Conservation (phyloP, 345 rosid genomes). For the Boechera divaricarpa region DNA sequence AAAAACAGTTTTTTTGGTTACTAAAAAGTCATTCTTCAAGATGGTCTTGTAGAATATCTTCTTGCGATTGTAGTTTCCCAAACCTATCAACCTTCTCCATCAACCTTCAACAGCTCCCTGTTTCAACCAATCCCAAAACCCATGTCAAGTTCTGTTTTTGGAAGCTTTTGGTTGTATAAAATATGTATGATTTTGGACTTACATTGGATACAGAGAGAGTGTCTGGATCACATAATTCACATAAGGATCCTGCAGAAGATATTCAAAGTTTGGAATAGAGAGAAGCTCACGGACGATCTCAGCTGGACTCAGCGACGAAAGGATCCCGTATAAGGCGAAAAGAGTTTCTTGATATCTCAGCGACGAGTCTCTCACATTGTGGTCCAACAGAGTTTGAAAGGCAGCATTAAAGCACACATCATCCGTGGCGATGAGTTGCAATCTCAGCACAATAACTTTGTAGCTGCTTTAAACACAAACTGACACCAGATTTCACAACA, state of each 20-base stretch:
- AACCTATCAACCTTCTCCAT: slow-evolving; percentile 57
- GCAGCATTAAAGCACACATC: slow-evolving; percentile 77
- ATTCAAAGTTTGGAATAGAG: slow-evolving; percentile 62
- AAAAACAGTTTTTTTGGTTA: background rate
- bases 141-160: background rate
- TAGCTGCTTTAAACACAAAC: slow-evolving; percentile 73
- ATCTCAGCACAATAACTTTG: slow-evolving; percentile 64
- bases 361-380: slow-evolving; percentile 55
- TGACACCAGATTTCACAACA: slow-evolving; percentile 37
- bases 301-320: slow-evolving; percentile 53
- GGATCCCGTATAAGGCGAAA: slow-evolving; percentile 75
- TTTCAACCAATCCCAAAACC: slow-evolving; percentile 11
- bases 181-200: background rate
- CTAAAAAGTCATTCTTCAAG: slow-evolving; percentile 52
- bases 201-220: slow-evolving; percentile 66
- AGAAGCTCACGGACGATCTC: slow-evolving; percentile 64
- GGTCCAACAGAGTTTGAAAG: slow-evolving; percentile 58
- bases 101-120: slow-evolving; percentile 59
- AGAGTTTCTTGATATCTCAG: slow-evolving; percentile 57
- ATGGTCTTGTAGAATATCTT: slow-evolving; percentile 66
- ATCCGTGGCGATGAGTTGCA: slow-evolving; percentile 78
- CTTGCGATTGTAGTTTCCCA: slow-evolving; percentile 60
- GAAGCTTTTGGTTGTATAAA: background rate
- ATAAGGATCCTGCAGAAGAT: slow-evolving; percentile 72
- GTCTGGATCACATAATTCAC: slow-evolving; percentile 82